Base-by-base conservation (phyloP, 768 basidiomycete species). In the Termitomyces heimii region DNA sequence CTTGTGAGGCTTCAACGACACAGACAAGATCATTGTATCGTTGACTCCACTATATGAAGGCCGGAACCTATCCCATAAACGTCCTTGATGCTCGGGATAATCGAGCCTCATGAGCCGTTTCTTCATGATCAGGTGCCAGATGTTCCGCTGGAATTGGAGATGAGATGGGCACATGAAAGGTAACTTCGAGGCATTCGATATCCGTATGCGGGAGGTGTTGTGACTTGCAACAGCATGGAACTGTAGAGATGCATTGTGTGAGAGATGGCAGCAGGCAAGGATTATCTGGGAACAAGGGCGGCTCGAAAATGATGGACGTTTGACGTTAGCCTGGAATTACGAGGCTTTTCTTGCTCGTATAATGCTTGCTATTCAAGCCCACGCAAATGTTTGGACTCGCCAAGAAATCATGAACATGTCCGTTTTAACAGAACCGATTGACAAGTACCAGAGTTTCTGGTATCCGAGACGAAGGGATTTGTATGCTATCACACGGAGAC, bases 361-460 rank as follows among this genome's bases (percentile, higher is more conserved):
- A 31, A n/a, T n/a, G n/a, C n/a, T n/a, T n/a, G n/a, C n/a, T n/a
- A n/a, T n/a, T n/a, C 12, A 35, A 9, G 13, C 22, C 39, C n/a
- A 37, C 8, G 8, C n/a, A 3, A 3, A 35, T 40, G 13, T 9
- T 9, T 26, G 31, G 43, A 26, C 53, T 20, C 35, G 56, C 62
- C 35, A 22, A 61, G 32, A 68, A 82, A 72, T 83, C 68, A 61
- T 84, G 73, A 47, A 86, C 75, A 0, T 78, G 80, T 3, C 83
- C 82, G 53, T 6, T 31, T 1, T n/a, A n/a, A n/a, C n/a, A n/a
- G n/a, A n/a, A n/a, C n/a, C n/a, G n/a, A n/a, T n/a, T n/a, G n/a
- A n/a, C n/a, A n/a, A n/a, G n/a, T n/a, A n/a, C n/a, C n/a, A n/a
- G n/a, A n/a, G n/a, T n/a, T n/a, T n/a, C n/a, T n/a, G n/a, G n/a